phyloP scores from a whole-genome alignment of 2,329 filamentous ascomycete genomes.

The Berkeleyomyces basicola region DNA sequence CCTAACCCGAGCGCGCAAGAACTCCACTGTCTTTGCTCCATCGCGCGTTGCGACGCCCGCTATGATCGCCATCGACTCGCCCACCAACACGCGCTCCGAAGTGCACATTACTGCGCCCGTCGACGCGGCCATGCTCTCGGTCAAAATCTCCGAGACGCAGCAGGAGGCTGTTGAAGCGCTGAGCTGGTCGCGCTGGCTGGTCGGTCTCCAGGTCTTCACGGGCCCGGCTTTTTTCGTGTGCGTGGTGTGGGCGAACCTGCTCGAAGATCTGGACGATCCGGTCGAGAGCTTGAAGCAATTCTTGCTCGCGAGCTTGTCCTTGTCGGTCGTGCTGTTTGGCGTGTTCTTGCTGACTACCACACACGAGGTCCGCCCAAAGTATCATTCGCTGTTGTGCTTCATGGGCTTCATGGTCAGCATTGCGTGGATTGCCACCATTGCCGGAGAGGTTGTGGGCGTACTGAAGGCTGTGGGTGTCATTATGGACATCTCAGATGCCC shows the following conservation, averaged over 20 bases:
- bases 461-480: constrained; percentile 88
- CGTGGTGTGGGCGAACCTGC: constrained; percentile 55
- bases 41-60: constrained; percentile 20
- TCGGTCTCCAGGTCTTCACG: constrained; percentile 69
- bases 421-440: constrained; percentile 91
- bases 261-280: constrained; percentile 39
- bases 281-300: constrained; percentile 36
- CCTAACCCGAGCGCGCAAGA: constrained; percentile 19
- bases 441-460: constrained; percentile 86
- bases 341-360: constrained; percentile 54
- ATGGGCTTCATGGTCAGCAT: constrained; percentile 83
- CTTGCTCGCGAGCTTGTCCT: constrained; percentile 47
- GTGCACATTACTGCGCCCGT: neutral
- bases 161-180: constrained; percentile 24
- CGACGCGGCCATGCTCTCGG: constrained; percentile 4
- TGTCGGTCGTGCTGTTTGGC: constrained; percentile 49
- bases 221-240: constrained; percentile 70
- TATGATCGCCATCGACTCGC: constrained; percentile 18
- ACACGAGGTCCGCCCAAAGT: constrained; percentile 48
- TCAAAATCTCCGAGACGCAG: constrained; percentile 7
- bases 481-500: constrained; percentile 81
- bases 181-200: constrained; percentile 83
- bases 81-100: constrained; percentile 13
- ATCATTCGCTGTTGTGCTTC: constrained; percentile 68
- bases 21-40: constrained; percentile 15